Evolutionary conservation across 2,329 filamentous ascomycete genomes (phyloP).

Genomic region (Fusarium sp.): DNA sequence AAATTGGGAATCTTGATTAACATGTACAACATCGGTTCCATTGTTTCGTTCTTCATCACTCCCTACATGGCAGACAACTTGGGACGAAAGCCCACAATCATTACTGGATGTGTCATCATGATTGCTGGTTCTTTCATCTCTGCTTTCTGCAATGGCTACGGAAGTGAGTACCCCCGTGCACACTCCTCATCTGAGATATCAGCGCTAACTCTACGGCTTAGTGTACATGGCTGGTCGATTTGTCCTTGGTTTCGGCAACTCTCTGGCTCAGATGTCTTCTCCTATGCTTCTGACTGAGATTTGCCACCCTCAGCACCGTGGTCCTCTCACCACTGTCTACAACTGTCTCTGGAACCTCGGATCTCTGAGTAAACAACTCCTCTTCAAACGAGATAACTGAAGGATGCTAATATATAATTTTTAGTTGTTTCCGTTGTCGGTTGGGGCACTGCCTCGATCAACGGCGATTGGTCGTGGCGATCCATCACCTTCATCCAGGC

Average conservation of each 20-base stretch:
- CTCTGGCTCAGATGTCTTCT: slow-evolving; percentile 68
- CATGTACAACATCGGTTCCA: slow-evolving; percentile 61
- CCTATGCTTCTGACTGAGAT: slow-evolving; percentile 71
- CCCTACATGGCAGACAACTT: slow-evolving; percentile 56
- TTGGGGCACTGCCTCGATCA: slow-evolving; percentile 67
- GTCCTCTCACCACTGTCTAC: slow-evolving; percentile 69
- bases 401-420: not conserved
- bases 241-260: slow-evolving; percentile 70
- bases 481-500: slow-evolving; percentile 71
- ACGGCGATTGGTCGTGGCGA: slow-evolving; percentile 71
- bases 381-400: fast-evolving
- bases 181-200: not conserved
- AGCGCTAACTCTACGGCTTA: slow-evolving; percentile 19
- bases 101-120: slow-evolving; percentile 56
- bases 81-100: slow-evolving; percentile 55
- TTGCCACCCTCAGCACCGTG: slow-evolving; percentile 72
- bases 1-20: slow-evolving; percentile 59
- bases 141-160: slow-evolving; percentile 54
- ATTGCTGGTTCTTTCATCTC: slow-evolving; percentile 54
- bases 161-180: slow-evolving; percentile 47
- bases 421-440: slow-evolving; percentile 66
- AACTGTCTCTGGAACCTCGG: slow-evolving; percentile 73
- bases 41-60: slow-evolving; percentile 56
- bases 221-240: slow-evolving; percentile 53
- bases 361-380: slow-evolving; percentile 47